Evolutionary conservation across 2,329 filamentous ascomycete genomes (phyloP), one percentile per base, ranked within the genome.

Genomic region (Xylaria sp.): DNA sequence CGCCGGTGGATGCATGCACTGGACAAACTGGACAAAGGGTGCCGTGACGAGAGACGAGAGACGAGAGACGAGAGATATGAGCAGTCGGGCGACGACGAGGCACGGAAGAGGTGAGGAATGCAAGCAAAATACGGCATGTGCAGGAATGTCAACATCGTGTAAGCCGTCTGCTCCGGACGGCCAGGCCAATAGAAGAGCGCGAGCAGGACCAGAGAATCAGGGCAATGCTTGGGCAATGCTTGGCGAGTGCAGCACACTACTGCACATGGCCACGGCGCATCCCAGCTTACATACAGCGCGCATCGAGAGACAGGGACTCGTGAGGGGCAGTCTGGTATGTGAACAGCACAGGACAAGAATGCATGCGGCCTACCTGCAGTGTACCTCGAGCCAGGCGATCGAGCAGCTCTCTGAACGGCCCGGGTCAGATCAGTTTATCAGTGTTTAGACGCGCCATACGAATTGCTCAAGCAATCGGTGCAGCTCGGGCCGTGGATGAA

Each of bases 11-110:
- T 44, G 33, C 38, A 61, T 22, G 27, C 31, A 20, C n/a, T 44
- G 5, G 20, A 17, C 6, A 44, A 17, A 44, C 33, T 36, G 15
- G 29, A 36, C n/a, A 55, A n/a, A 22, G 27, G 50, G 22, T 36
- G 49, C 36, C 7, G 13, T 22, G 9, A 45, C 25, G 29, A 45
- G 15, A 15, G 36, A 51, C 20, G 45, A 15, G 31, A 27, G 17
- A 47, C 20, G 17, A 29, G 66, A 66, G 68, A 64, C 67, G 69
- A 63, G 65, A 58, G 50, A 57, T 65, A 55, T 13, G 17, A 44
- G 7, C 17, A 20, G 42, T 5, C 42, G 61, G n/a, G n/a, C n/a
- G n/a, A n/a, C n/a, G n/a, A n/a, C n/a, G n/a, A n/a, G n/a, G n/a
- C n/a, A n/a, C n/a, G n/a, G n/a, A 6, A 58, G 67, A 42, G 11